These are phyloP conservation scores for Zangia roseola DNA, from an alignment of 768 basidiomycete species.

Conservation along the genomic window DNA sequence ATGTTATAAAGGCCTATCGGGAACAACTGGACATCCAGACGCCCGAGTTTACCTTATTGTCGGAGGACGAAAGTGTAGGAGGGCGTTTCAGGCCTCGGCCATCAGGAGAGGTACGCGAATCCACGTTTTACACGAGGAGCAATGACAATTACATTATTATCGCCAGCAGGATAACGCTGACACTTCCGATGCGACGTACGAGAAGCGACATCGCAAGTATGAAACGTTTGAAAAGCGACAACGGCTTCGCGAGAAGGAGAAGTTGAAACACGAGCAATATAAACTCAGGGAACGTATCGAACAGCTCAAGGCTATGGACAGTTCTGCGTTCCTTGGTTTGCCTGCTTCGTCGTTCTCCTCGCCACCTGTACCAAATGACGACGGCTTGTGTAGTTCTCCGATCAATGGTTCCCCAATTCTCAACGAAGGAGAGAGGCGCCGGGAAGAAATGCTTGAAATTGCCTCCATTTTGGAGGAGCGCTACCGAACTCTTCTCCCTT, in stretches of 20 bases:
- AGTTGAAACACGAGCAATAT: conserved; percentile 88
- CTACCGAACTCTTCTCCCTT: conserved; percentile 71
- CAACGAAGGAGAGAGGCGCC: conserved; percentile 71
- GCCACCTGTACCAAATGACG: conserved; percentile 24
- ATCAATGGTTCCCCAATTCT: conserved; percentile 38
- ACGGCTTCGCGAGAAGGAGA: conserved; percentile 86
- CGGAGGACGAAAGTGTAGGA: conserved; percentile 54
- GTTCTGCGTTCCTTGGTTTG: conserved; percentile 62
- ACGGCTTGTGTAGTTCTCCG: conserved; percentile 33
- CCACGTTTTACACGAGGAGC: background rate
- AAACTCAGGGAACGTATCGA: conserved; percentile 89
- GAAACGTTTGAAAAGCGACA: conserved; percentile 84
- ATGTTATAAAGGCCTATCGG: conserved; percentile 68
- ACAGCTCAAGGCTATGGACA: conserved; percentile 73
- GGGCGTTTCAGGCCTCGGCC: conserved; percentile 70
- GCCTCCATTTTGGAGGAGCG: conserved; percentile 68
- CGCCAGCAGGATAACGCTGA: conserved; percentile 51
- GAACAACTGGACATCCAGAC: conserved; percentile 75
- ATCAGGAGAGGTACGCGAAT: conserved; percentile 63
- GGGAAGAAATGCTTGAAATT: conserved; percentile 70
- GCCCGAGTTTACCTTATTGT: conserved; percentile 57
- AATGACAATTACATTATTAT: conserved; percentile 4
- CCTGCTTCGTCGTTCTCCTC: conserved; percentile 57
- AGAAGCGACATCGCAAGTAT: conserved; percentile 82
- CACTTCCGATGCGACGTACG: conserved; percentile 78